Evolutionary conservation across 805 yeast genomes (phyloP).

Genomic region (Danielia reshetovae): DNA sequence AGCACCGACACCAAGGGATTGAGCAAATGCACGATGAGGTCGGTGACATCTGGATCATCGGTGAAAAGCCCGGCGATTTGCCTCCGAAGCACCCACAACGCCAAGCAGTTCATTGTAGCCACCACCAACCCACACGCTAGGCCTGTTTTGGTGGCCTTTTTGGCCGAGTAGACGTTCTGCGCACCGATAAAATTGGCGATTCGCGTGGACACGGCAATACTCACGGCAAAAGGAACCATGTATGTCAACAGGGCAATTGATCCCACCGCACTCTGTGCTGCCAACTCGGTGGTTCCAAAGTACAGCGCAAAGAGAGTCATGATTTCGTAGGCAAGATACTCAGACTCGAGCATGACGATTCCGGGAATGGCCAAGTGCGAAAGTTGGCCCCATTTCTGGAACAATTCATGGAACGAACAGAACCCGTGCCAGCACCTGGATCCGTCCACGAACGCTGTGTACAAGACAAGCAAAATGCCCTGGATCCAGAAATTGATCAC

Average conservation of each 20-base stretch:
- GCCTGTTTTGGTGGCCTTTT: conserved; percentile 31
- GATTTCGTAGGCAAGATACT: conserved; percentile 44
- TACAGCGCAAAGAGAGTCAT: conserved; percentile 44
- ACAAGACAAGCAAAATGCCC: conserved; percentile 32
- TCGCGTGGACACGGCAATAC: conserved; percentile 42
- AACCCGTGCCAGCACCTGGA: conserved; percentile 67
- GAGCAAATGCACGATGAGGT: conserved; percentile 49
- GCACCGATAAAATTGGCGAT: conserved; percentile 45
- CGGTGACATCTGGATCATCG: conserved; percentile 53
- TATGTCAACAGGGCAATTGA: conserved; percentile 43
- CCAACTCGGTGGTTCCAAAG: conserved; percentile 47
- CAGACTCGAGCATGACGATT: conserved; percentile 43
- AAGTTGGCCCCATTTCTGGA: conserved; percentile 33
- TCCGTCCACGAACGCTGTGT: conserved; percentile 50
- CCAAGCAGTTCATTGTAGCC: conserved; percentile 37
- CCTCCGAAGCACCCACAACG: conserved; percentile 43
- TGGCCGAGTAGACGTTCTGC: conserved; percentile 35
- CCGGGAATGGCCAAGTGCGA: conserved; percentile 42
- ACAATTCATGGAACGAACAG: conserved; percentile 32
- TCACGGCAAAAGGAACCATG: conserved; percentile 44
- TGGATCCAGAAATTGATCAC: conserved; percentile 41
- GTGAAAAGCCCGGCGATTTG: conserved; percentile 60
- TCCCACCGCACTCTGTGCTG: conserved; percentile 50
- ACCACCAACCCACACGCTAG: conserved; percentile 27
- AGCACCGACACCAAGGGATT: conserved; percentile 60